These are phyloP conservation scores for Fusarium sp. DNA, from an alignment of 2,329 filamentous ascomycete genomes.

Conservation along the genomic window DNA sequence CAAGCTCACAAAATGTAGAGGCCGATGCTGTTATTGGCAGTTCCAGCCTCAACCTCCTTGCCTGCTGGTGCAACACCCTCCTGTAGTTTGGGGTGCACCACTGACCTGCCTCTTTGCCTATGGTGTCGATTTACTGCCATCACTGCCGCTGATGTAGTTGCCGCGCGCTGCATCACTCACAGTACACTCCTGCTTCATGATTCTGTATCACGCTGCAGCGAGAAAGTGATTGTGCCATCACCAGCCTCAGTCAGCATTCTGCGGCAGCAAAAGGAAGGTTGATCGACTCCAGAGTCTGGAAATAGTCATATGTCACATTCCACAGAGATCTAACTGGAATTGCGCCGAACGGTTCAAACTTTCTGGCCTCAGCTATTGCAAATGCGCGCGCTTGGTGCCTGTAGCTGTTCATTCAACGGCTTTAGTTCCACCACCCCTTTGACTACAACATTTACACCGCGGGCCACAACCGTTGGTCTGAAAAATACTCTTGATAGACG, in stretches of 20 bases:
- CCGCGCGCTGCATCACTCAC: constrained; percentile 4
- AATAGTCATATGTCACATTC: constrained; percentile 59
- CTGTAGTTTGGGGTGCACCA: constrained; percentile 20
- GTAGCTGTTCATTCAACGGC: constrained; percentile 29
- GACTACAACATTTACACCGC: constrained; percentile 29
- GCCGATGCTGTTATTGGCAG: constrained; percentile 18
- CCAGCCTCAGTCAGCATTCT: constrained; percentile 18
- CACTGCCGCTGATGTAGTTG: constrained; percentile 4
- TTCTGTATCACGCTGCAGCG: constrained; percentile 29
- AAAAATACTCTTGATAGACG: constrained; percentile 35
- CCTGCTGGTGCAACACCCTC: constrained; percentile 25
- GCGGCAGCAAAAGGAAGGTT: constrained; percentile 15
- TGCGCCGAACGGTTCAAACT: constrained; percentile 30
- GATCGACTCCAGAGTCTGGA: constrained; percentile 44
- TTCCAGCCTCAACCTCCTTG: constrained; percentile 19
- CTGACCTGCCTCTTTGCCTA: constrained; percentile 17
- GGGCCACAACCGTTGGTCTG: constrained; percentile 26
- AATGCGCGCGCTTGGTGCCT: constrained; percentile 27
- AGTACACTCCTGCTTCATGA: constrained; percentile 1
- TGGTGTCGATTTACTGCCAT: constrained; percentile 15
- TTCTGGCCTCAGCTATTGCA: constrained; percentile 17
- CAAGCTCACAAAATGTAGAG: not conserved
- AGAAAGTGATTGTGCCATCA: constrained; percentile 13
- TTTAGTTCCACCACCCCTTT: constrained; percentile 37
- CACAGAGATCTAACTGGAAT: constrained; percentile 55